Percentiles rank a stretch among this genome's conserved stretches.
Conservation (phyloP, 768 basidiomycete genomes). For the Pleurotus giganteus region DNA sequence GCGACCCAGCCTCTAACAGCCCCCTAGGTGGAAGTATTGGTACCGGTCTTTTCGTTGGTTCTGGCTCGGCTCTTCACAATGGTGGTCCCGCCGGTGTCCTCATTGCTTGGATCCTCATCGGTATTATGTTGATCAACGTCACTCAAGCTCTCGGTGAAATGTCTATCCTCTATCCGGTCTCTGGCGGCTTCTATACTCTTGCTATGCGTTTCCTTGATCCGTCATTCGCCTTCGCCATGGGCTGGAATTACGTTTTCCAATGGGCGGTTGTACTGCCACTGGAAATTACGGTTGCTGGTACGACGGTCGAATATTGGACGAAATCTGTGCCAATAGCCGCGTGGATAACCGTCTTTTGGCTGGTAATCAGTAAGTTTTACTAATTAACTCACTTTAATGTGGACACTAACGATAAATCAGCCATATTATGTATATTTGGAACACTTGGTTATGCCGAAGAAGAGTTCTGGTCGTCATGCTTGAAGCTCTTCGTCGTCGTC, state of each 20-base stretch:
- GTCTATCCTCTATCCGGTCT: slow-evolving; percentile 46
- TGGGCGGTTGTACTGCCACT: slow-evolving; percentile 44
- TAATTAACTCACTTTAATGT: background rate
- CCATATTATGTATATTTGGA: slow-evolving; percentile 38
- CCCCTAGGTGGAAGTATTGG: slow-evolving; percentile 43
- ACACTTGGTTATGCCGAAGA: slow-evolving; percentile 48
- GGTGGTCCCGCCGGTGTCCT: slow-evolving; percentile 44
- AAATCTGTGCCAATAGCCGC: slow-evolving; percentile 35
- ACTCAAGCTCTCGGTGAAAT: slow-evolving; percentile 52
- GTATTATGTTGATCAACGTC: slow-evolving; percentile 47
- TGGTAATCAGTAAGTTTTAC: slow-evolving; percentile 31
- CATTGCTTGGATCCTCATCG: slow-evolving; percentile 44
- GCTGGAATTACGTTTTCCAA: slow-evolving; percentile 48
- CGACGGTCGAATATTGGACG: slow-evolving; percentile 44
- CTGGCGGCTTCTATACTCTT: slow-evolving; percentile 48
- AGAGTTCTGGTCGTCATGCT: slow-evolving; percentile 49
- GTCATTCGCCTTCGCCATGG: slow-evolving; percentile 47
- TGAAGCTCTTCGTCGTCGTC: slow-evolving; percentile 44
- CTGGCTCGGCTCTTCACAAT: slow-evolving; percentile 34
- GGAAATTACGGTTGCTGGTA: slow-evolving; percentile 44
- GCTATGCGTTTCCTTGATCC: slow-evolving; percentile 46
- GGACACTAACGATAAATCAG: slow-evolving; percentile 17
- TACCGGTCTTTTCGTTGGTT: slow-evolving; percentile 48
- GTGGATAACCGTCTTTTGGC: slow-evolving; percentile 46
- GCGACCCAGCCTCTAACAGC: background rate